Evolutionary conservation across 2,329 filamentous ascomycete genomes (phyloP).

Genomic region (Lachnellula subtilissima): DNA sequence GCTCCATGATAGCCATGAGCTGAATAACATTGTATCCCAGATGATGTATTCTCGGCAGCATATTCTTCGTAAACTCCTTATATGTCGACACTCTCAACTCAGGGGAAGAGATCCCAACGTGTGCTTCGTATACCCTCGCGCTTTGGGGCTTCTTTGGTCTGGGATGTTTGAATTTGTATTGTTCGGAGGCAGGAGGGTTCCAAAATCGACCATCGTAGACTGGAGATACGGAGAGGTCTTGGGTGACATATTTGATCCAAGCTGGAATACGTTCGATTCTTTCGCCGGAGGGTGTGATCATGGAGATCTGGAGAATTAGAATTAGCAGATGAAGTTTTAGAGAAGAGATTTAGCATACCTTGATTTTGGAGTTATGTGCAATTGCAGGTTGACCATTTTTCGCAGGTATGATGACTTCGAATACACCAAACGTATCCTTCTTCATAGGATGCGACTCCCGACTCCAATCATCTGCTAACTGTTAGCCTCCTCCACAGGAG

Average conservation of each 20-base stretch:
- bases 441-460: constrained; percentile 79
- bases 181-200: constrained; percentile 77
- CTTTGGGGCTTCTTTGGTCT: constrained; percentile 80
- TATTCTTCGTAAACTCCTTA: constrained; percentile 92
- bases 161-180: constrained; percentile 78
- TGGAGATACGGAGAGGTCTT: constrained; percentile 83
- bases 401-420: constrained; percentile 73
- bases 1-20: constrained; percentile 98
- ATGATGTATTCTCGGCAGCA: constrained; percentile 83
- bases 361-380: constrained; percentile 90
- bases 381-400: constrained; percentile 73
- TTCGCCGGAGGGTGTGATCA: constrained; percentile 74
- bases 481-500: constrained; percentile 18
- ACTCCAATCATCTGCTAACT: constrained; percentile 72
- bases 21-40: constrained; percentile 97
- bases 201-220: constrained; percentile 95
- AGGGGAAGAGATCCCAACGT: constrained; percentile 93
- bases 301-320: constrained; percentile 60
- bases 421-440: constrained; percentile 79
- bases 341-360: constrained; percentile 51
- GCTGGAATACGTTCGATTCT: constrained; percentile 83
- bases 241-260: constrained; percentile 97
- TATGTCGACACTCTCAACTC: constrained; percentile 87
- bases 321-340: not conserved
- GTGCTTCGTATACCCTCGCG: constrained; percentile 95